These are phyloP conservation scores for Pistacia atlantica DNA, from an alignment of 345 rosid genomes.

Conservation along the genomic window DNA sequence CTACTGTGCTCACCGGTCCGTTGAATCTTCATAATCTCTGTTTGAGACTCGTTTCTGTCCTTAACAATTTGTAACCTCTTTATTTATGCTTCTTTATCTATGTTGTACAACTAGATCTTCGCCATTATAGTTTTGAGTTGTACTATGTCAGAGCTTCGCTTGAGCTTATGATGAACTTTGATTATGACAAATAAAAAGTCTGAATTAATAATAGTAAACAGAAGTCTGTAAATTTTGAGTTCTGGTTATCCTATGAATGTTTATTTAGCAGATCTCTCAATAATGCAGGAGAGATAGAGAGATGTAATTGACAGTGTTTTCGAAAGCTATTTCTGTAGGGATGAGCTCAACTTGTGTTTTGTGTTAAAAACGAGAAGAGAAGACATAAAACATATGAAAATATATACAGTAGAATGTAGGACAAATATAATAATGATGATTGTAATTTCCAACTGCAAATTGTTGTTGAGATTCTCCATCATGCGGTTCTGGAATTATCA, in stretches of 20 bases:
- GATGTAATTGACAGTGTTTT: background rate
- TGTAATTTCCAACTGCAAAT: background rate
- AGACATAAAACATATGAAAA: background rate
- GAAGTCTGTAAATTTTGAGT: background rate
- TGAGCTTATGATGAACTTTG: background rate
- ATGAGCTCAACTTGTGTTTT: background rate
- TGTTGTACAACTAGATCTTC: background rate
- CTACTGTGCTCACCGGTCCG: background rate
- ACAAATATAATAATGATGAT: conserved; percentile 15
- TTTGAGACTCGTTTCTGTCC: background rate
- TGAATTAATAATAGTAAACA: background rate
- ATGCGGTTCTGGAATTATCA: conserved; percentile 10
- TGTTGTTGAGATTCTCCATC: conserved; percentile 4
- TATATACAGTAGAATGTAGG: background rate
- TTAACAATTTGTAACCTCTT: too few relatives aligned
- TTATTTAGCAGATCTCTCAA: background rate
- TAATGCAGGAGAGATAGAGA: background rate
- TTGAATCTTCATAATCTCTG: too few relatives aligned
- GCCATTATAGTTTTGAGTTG: background rate
- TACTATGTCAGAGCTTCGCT: background rate
- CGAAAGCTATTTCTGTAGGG: background rate
- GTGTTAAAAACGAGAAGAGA: background rate
- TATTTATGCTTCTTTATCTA: background rate
- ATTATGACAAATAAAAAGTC: too few relatives aligned
- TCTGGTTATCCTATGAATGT: background rate